Base-by-base conservation (phyloP, 1,139 yeast genomes). In the Taiozyma sp. region DNA sequence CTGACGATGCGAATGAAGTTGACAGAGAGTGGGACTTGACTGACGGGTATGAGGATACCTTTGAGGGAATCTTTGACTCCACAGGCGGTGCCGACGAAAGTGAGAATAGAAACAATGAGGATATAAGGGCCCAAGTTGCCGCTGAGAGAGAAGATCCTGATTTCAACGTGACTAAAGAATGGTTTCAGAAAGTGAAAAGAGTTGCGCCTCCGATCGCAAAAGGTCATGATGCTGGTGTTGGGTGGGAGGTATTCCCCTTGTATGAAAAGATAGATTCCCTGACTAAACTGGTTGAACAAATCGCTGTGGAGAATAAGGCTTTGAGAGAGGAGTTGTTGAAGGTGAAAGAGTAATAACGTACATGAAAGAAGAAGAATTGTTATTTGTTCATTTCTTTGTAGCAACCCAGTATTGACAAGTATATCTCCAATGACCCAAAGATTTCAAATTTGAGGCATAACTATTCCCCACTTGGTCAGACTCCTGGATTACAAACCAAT, bases 1-100 rank as follows among this genome's bases (percentile, higher is more conserved):
- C 87, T 0, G 96, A 89, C 65, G 97, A 90, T 68, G 90, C 92
- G 28, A 88, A 88, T 65, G 95, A 87, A 62, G 64, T 73, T 39
- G 90, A 90, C 60, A 78, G 84, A 19, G 92, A 86, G 63, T 89
- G 96, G 96, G 89, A 86, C 59, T 72, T 89, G 59, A 79, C 86
- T 10, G 96, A 89, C 66, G 96, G 96, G 0, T 89, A 76, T 62
- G 79, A 76, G 47, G 74, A 70, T 41, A 76, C 74, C 10, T 78
- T 65, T 30, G 65, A 62, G 16, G 70, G 69, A 6, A 49, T 66
- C 4, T 63, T 66, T 41, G 57, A 63, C 14, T 53, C 43, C 9
- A 24, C 60, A n/a, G 62, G 60, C 2, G 63, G 60, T 3, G 47
- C 57, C 4, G 46, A 32, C 1, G 19, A 40, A 7, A 49, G 57